Percentiles rank a stretch among this genome's conserved stretches.
These are phyloP conservation scores for Mentha longifolia DNA, from an alignment of 257 asterid genomes.

Conservation along the genomic window DNA sequence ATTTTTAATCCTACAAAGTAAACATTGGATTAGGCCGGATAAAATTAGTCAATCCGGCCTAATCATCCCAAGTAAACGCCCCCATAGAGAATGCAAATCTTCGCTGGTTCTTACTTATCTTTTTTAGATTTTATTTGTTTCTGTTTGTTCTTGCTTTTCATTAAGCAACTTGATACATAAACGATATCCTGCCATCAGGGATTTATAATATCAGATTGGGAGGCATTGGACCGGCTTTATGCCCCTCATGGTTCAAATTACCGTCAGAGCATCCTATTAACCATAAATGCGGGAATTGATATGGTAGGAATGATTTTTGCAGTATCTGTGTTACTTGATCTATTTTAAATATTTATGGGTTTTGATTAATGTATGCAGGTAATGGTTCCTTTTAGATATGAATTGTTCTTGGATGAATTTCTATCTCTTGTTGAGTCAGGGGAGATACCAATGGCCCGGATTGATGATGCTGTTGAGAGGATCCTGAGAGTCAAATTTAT, in stretches of 20 bases:
- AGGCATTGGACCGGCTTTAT: conserved; percentile 69
- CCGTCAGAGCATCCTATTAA: conserved; percentile 51
- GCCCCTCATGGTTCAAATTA: conserved; percentile 67
- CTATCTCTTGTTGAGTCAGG: conserved; percentile 76
- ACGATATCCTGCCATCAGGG: conserved; percentile 60
- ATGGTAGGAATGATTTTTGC: conserved; percentile 53
- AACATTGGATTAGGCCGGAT: too few relatives aligned
- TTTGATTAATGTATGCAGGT: conserved; percentile 61
- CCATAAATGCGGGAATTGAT: conserved; percentile 80
- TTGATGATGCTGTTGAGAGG: conserved; percentile 95
- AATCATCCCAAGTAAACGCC: too few relatives aligned
- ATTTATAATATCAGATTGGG: conserved; percentile 84
- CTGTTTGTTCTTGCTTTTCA: not conserved
- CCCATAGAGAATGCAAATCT: not conserved
- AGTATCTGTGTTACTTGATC: conserved; percentile 18
- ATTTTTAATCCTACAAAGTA: too few relatives aligned
- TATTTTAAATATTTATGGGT: conserved; percentile 20
- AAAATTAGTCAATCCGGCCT: too few relatives aligned
- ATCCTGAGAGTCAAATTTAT: conserved; percentile 88
- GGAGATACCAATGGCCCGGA: conserved; percentile 79
- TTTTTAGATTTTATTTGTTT: not conserved
- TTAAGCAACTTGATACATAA: conserved; percentile 26
- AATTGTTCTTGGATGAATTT: conserved; percentile 78
- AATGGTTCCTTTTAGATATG: conserved; percentile 93
- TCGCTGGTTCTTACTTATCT: not conserved